phyloP scores from a whole-genome alignment of 345 rosid species.

The Toxicodendron radicans region DNA sequence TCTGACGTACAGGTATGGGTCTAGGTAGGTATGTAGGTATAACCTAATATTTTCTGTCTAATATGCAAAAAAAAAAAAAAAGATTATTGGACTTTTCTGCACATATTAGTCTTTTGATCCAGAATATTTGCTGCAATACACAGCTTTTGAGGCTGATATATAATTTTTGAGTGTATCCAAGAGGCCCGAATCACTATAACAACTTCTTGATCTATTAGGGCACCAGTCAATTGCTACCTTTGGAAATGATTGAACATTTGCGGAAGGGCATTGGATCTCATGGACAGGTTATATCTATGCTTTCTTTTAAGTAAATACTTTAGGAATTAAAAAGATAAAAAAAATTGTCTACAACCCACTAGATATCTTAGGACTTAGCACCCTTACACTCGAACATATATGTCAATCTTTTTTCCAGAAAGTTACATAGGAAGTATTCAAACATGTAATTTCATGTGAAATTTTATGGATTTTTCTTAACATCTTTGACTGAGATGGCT shows the following conservation, averaged over 20 bases:
- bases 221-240: slow-evolving; percentile 55
- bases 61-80: neutral
- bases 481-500: slow-evolving; percentile 5
- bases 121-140: neutral
- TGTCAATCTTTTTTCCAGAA: neutral
- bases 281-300: slow-evolving; percentile 61
- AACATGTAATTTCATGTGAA: slow-evolving; percentile 4
- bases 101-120: neutral
- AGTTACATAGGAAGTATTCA: neutral
- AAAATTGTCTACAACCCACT: neutral
- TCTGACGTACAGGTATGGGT: neutral
- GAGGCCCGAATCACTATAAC: slow-evolving; percentile 8
- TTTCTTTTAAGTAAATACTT: slow-evolving; percentile 8
- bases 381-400: slow-evolving; percentile 9
- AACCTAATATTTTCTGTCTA: neutral
- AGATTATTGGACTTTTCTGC: neutral
- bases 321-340: slow-evolving; percentile 4
- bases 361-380: slow-evolving; percentile 9
- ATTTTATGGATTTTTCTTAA: slow-evolving; percentile 4
- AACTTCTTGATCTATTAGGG: slow-evolving; percentile 44
- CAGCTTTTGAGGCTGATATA: slow-evolving; percentile 6
- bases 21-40: neutral
- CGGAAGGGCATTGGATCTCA: slow-evolving; percentile 63
- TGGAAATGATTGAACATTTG: slow-evolving; percentile 89
- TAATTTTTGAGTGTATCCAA: neutral